Conservation (phyloP, 2,329 filamentous ascomycete species). For the Trichoderma brevicompactum region DNA sequence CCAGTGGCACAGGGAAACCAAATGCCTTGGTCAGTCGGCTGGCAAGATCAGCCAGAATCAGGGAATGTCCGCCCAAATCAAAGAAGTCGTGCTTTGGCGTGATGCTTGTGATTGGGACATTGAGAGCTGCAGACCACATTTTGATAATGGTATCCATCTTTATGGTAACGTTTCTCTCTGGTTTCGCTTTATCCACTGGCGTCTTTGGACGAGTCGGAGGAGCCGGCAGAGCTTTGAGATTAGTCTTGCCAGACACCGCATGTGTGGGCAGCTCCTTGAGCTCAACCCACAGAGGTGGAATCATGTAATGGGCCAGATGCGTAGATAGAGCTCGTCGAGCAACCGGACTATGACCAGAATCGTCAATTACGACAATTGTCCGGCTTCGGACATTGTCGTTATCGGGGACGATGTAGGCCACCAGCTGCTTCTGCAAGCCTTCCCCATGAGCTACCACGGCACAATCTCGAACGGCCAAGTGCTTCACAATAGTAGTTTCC, state of each 20-base stretch:
- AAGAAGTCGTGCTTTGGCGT: conserved; percentile 78
- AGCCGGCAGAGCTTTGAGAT: conserved; percentile 71
- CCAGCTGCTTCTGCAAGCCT: conserved; percentile 73
- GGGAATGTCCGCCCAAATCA: conserved; percentile 77
- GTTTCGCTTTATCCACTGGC: conserved; percentile 47
- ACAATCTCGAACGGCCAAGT: conserved; percentile 72
- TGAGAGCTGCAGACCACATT: conserved; percentile 72
- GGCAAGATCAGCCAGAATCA: conserved; percentile 78
- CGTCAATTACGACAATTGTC: conserved; percentile 67
- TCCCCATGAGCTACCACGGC: conserved; percentile 76
- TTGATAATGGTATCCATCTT: conserved; percentile 69
- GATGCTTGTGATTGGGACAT: conserved; percentile 64
- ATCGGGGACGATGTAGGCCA: conserved; percentile 76
- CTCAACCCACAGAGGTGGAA: conserved; percentile 77
- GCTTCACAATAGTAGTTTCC: conserved; percentile 70
- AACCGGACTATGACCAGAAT: conserved; percentile 71
- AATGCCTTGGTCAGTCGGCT: conserved; percentile 70
- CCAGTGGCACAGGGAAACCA: conserved; percentile 73
- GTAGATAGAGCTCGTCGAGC: conserved; percentile 67
- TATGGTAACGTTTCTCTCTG: conserved; percentile 64
- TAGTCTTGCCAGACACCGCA: conserved; percentile 77
- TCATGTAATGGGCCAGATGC: conserved; percentile 81
- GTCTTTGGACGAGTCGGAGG: conserved; percentile 54
- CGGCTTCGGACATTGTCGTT: conserved; percentile 61
- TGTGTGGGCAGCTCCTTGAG: conserved; percentile 73